Evolutionary conservation across 202 grass and related monocot genomes (phyloP).

Genomic region (Eragrostis tef): DNA sequence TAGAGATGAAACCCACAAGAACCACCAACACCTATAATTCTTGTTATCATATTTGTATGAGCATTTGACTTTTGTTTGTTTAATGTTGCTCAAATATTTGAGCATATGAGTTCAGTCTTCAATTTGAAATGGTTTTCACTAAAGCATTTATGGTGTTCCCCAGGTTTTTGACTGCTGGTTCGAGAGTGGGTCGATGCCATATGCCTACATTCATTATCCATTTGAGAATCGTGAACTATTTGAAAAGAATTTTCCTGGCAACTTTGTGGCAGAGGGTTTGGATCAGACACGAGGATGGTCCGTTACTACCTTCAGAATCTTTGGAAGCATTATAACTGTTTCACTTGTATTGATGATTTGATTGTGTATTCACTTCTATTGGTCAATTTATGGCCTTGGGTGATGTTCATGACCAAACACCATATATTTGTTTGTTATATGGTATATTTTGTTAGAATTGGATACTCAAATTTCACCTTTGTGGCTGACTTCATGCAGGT

Average conservation of each 20-base stretch:
- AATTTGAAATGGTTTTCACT: conserved; percentile 39
- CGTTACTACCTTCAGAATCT: conserved; percentile 46
- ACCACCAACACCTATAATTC: background rate
- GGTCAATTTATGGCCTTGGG: conserved; percentile 24
- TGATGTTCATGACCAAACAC: conserved; percentile 22
- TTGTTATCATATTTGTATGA: conserved; percentile 8
- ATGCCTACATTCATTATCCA: conserved; percentile 98
- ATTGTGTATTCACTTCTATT: conserved; percentile 10
- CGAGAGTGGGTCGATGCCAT: conserved; percentile 98
- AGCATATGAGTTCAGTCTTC: conserved; percentile 17
- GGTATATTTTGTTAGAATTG: background rate
- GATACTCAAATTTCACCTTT: conserved; percentile 28
- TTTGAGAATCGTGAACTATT: conserved; percentile 97
- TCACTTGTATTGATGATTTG: conserved; percentile 11
- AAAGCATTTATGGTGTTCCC: conserved; percentile 33
- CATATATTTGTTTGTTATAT: background rate
- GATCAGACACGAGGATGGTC: conserved; percentile 99
- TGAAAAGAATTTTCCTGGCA: conserved; percentile 96
- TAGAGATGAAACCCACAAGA: background rate
- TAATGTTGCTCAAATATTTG: conserved; percentile 14
- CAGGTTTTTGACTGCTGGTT: conserved; percentile 99
- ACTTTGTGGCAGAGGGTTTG: conserved; percentile 97
- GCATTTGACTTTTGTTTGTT: conserved; percentile 13
- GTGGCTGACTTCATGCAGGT: conserved; percentile 61
- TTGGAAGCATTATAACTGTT: conserved; percentile 16